Conservation (phyloP, 2,329 filamentous ascomycete genomes). For the Chaetomiaceae sp. region DNA sequence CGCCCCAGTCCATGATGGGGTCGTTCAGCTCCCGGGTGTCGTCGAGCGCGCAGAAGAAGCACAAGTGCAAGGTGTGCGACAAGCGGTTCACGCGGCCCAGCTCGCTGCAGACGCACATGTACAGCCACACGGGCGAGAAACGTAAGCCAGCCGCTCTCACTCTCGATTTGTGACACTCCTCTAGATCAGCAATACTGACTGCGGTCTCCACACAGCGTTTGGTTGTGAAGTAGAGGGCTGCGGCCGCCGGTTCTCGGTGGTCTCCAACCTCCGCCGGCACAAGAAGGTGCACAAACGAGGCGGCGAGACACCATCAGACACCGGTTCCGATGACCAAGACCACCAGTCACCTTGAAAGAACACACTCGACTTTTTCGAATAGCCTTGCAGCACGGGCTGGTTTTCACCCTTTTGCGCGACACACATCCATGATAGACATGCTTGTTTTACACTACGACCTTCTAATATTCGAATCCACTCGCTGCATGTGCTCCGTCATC, state of each 20-base stretch:
- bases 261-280: slow-evolving; percentile 90
- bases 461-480: slow-evolving; percentile 25
- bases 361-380: slow-evolving; percentile 1
- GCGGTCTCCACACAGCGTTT: slow-evolving; percentile 57
- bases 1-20: slow-evolving; percentile 95
- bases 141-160: slow-evolving; percentile 62
- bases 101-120: slow-evolving; percentile 95
- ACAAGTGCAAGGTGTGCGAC: slow-evolving; percentile 98
- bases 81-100: slow-evolving; percentile 94
- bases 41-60: slow-evolving; percentile 95
- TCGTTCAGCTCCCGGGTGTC: slow-evolving; percentile 97
- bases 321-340: slow-evolving; percentile 58
- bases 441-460: slow-evolving; percentile 14
- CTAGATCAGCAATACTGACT: slow-evolving; percentile 10
- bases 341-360: slow-evolving; percentile 49
- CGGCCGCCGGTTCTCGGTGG: slow-evolving; percentile 92
- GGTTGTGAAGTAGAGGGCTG: slow-evolving; percentile 92
- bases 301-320: slow-evolving; percentile 44
- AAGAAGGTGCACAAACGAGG: slow-evolving; percentile 83
- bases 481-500: slow-evolving; percentile 15
- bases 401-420: slow-evolving; percentile 7
- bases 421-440: slow-evolving; percentile 23
- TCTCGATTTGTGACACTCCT: not conserved
- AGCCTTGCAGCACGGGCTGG: slow-evolving; percentile 1
- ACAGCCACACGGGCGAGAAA: slow-evolving; percentile 97